phyloP scores from a whole-genome alignment of 768 basidiomycete genomes.

The Boletus tylopilopsis region DNA sequence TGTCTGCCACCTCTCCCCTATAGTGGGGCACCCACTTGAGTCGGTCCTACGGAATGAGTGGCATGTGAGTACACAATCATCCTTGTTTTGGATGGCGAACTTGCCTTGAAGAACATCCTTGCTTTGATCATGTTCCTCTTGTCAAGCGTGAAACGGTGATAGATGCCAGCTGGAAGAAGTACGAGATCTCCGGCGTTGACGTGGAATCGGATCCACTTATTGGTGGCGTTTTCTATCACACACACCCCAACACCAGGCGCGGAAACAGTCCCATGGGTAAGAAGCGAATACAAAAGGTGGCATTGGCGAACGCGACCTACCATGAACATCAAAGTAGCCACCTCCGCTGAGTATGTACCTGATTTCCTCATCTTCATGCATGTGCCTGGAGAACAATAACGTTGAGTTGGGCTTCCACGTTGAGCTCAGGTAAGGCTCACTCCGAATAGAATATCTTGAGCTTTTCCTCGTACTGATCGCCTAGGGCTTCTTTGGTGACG shows the following conservation, averaged over 20 bases:
- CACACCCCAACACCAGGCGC: background rate
- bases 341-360: conserved; percentile 78
- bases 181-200: conserved; percentile 79
- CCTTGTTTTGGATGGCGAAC: conserved; percentile 2
- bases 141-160: conserved; percentile 92
- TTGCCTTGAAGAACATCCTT: conserved; percentile 79
- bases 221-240: conserved; percentile 53
- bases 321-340: conserved; percentile 88
- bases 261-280: too few relatives aligned
- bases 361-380: conserved; percentile 96
- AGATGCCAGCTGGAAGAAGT: conserved; percentile 84
- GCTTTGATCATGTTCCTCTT: conserved; percentile 64
- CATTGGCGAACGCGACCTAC: too few relatives aligned
- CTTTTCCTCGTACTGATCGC: conserved; percentile 76
- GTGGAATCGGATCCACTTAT: conserved; percentile 78
- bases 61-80: background rate
- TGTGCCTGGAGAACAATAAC: conserved; percentile 49
- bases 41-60: conserved; percentile 61
- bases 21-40: conserved; percentile 87
- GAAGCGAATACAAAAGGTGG: too few relatives aligned
- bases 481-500: conserved; percentile 71
- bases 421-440: conserved; percentile 32
- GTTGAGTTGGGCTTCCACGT: background rate
- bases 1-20: conserved; percentile 57
- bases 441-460: conserved; percentile 81